Evolutionary conservation across 2,329 filamentous ascomycete species (phyloP).

Genomic region (Sporothrix globosa): DNA sequence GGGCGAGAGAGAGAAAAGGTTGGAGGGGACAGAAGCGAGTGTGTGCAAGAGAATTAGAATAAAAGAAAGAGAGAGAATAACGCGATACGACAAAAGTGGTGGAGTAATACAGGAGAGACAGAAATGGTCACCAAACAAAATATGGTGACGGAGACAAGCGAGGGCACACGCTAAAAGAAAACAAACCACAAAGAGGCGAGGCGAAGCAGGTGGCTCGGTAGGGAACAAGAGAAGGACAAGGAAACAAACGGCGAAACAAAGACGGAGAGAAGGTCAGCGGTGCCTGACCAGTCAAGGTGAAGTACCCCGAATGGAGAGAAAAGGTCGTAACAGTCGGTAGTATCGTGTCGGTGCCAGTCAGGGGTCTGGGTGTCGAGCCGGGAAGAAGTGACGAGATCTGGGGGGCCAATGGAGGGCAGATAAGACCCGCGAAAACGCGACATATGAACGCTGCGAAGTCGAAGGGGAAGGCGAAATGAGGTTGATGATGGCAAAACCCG

Average conservation of each 20-base stretch:
- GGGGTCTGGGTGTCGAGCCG: slow-evolving; percentile 21
- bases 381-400: slow-evolving; percentile 24
- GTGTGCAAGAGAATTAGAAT: background rate
- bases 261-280: slow-evolving; percentile 8
- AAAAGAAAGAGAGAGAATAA: background rate
- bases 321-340: slow-evolving; percentile 26
- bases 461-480: background rate
- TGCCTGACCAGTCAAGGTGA: slow-evolving; percentile 12
- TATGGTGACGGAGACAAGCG: background rate
- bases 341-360: slow-evolving; percentile 26
- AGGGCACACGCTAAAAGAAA: background rate
- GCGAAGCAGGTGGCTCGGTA: background rate
- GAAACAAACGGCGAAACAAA: slow-evolving; percentile 7
- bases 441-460: background rate
- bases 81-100: background rate
- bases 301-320: background rate
- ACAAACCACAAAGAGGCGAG: background rate
- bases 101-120: slow-evolving; percentile 1
- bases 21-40: background rate
- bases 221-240: background rate
- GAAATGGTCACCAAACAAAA: background rate
- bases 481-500: background rate
- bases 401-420: slow-evolving; percentile 1
- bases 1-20: slow-evolving; percentile 3
- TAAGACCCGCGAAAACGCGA: slow-evolving; percentile 1